A percentile compares a stretch with the other conserved stretches of the same genome.
Evolutionary conservation across 176 grass and related monocot genomes (phyloP).

Genomic region (Avena sativa): DNA sequence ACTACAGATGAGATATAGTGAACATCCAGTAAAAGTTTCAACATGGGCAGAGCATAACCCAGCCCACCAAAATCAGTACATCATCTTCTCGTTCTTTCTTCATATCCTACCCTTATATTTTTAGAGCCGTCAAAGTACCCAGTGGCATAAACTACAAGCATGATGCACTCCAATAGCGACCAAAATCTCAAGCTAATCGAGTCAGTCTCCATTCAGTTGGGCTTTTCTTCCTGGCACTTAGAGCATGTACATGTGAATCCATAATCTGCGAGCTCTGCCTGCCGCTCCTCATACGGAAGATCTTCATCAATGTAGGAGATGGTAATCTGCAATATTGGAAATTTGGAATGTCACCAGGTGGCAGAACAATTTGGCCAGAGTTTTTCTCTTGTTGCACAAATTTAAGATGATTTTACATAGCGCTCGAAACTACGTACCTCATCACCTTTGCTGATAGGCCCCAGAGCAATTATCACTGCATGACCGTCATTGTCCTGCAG

Average conservation of each 20-base stretch:
- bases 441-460: constrained; percentile 61
- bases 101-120: not conserved
- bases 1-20: not conserved
- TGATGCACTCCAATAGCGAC: not conserved
- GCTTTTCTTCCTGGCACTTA: constrained; percentile 69
- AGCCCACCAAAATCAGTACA: not conserved
- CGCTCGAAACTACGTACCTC: constrained; percentile 58
- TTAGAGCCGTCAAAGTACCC: constrained; percentile 2
- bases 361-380: not conserved
- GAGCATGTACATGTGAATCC: constrained; percentile 80
- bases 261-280: constrained; percentile 78
- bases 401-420: not conserved
- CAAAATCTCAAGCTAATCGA: not conserved
- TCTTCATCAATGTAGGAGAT: constrained; percentile 97
- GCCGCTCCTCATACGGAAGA: constrained; percentile 73
- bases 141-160: not conserved
- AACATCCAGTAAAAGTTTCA: not conserved
- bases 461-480: constrained; percentile 70
- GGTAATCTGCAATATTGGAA: constrained; percentile 59
- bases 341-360: not conserved
- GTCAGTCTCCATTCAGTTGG: constrained; percentile 19
- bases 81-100: not conserved
- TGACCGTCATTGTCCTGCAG: constrained; percentile 82
- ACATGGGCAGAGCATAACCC: not conserved
- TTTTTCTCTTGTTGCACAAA: not conserved